phyloP scores from a whole-genome alignment of 2,329 filamentous ascomycete genomes.

The Raffaelea ambrosiae region DNA sequence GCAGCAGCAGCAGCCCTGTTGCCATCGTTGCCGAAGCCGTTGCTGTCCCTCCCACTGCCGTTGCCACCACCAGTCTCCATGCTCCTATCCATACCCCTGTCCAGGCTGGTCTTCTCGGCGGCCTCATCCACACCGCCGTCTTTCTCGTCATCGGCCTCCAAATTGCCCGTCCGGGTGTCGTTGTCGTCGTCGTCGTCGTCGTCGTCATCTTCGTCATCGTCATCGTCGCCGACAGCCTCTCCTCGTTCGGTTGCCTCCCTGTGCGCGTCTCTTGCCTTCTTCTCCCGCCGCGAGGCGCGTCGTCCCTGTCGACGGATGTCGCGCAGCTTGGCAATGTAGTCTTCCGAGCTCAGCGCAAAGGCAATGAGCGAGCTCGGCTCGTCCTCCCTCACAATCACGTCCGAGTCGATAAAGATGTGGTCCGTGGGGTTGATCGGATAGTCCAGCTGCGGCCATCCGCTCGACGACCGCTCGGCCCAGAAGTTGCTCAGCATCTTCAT shows the following conservation, averaged over 20 bases:
- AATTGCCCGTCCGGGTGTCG: too few species aligned
- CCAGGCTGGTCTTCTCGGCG: too few species aligned
- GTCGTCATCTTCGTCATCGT: conserved; percentile 16
- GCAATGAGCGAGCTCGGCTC: conserved; percentile 95
- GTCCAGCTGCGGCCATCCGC: conserved; percentile 84
- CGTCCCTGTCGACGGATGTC: conserved; percentile 47
- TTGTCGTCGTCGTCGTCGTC: neutral
- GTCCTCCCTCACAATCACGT: conserved; percentile 95
- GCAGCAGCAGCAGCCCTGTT: too few species aligned
- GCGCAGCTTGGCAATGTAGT: conserved; percentile 74
- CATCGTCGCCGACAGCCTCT: conserved; percentile 17
- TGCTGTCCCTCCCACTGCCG: neutral
- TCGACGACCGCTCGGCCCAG: conserved; percentile 95
- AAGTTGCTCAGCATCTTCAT: conserved; percentile 96
- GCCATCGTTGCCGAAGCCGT: neutral
- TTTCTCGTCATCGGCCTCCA: too few species aligned
- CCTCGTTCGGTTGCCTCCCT: neutral
- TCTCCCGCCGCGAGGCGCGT: conserved; percentile 21
- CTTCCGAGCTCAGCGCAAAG: conserved; percentile 77
- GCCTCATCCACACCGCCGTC: too few species aligned
- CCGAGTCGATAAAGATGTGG: conserved; percentile 93
- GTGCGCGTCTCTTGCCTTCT: neutral
- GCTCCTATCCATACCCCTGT: too few species aligned
- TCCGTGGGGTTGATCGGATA: conserved; percentile 84
- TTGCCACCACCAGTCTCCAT: too few species aligned